Percentiles rank a stretch among this genome's conserved stretches.
phyloP scores from a whole-genome alignment of 2,329 filamentous ascomycete species.

The Cadophora malorum region DNA sequence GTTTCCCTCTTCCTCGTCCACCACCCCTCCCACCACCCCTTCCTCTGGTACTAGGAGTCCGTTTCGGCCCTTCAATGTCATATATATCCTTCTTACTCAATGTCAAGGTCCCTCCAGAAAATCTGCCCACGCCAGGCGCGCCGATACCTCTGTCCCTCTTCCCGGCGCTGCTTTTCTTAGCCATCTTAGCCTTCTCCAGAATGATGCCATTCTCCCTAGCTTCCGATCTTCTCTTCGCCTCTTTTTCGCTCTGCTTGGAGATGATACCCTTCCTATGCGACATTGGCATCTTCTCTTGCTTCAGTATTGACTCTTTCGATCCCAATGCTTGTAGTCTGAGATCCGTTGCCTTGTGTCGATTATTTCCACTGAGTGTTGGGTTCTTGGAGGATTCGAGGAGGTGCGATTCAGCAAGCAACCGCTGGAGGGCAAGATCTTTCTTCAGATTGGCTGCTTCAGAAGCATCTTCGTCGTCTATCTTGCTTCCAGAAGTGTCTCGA shows the following conservation, averaged over 20 bases:
- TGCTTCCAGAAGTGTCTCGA: constrained; percentile 35
- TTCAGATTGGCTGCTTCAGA: constrained; percentile 74
- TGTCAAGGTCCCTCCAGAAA: constrained; percentile 79
- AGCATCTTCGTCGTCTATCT: constrained; percentile 57
- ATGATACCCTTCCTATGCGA: constrained; percentile 83
- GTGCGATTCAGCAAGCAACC: constrained; percentile 89
- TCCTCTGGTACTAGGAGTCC: constrained; percentile 42
- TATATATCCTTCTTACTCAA: constrained; percentile 79
- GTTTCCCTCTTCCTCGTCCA: constrained; percentile 39
- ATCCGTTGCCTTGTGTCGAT: constrained; percentile 82
- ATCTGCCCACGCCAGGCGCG: constrained; percentile 78
- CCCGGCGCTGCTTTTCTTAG: constrained; percentile 48
- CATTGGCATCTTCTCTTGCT: constrained; percentile 89
- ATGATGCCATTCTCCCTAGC: constrained; percentile 91
- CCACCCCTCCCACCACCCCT: constrained; percentile 44
- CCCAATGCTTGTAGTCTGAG: constrained; percentile 83
- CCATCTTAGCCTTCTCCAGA: constrained; percentile 64
- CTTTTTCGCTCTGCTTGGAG: constrained; percentile 67
- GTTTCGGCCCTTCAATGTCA: constrained; percentile 66
- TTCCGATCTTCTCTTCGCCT: constrained; percentile 75
- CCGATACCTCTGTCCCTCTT: constrained; percentile 69
- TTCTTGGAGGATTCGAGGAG: constrained; percentile 71
- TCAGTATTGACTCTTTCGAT: constrained; percentile 75
- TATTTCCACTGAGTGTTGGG: constrained; percentile 62
- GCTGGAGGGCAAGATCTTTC: constrained; percentile 91